Evolutionary conservation across 768 basidiomycete genomes (phyloP), one percentile per base, ranked within the genome.

Genomic region (Rickenella mellea): DNA sequence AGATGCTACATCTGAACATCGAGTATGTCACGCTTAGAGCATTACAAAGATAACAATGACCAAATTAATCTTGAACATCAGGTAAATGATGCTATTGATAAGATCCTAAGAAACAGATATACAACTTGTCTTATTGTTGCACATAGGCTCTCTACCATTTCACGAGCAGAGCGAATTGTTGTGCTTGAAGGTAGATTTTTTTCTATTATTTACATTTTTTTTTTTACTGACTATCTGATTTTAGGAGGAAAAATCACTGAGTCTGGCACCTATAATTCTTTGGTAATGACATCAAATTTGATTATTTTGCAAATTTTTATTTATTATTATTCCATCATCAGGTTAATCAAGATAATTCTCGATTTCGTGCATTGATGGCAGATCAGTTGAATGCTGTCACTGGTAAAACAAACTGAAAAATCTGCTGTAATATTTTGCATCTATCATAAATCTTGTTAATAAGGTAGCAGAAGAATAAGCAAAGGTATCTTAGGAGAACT

Each of bases 51-150:
- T 22, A 3, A 26, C 24, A 4, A 19, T 38, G 22, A 19, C 19
- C 12, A 28, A 33, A 15, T 27, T 14, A 6, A 24, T 27, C 6
- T n/a, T 37, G 20, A 14, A 30, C 14, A 27, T 11, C 47, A 79
- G 80, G 85, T 92, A 27, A 92, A 96, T 55, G 80, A 90, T 51
- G 91, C 91, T 4, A 83, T 96, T 36, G 89, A 90, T 56, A 84
- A 82, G 56, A 91, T 94, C 46, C 66, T 96, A 35, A 71, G 74
- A 41, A 77, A 78, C 32, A 66, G 82, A 33, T 75, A 84, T 47
- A 92, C 89, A 26, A 93, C 90, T 2, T 91, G 90, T 51, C 57
- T 92, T 20, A 82, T 93, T 42, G 89, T 93, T 15, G 91, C 91
- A 1, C 91, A 96, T 61, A 70, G 91, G 39, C 57, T 96, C 41